A percentile compares a stretch with the other conserved stretches of the same genome.
Conservation (phyloP, 345 rosid genomes). For the Eucalyptus sideroxylon region DNA sequence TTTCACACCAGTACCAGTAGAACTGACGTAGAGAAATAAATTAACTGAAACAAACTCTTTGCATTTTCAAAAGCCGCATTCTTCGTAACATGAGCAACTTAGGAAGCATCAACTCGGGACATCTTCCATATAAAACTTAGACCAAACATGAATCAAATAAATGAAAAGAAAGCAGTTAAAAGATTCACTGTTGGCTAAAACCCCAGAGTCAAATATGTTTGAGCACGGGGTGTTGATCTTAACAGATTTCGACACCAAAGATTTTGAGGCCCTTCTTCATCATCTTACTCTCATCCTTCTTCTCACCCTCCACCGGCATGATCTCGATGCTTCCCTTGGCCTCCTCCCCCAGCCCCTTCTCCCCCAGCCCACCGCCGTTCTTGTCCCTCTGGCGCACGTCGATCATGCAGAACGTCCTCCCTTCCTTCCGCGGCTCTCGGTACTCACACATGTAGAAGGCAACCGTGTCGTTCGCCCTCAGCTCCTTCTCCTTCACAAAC, state of each 20-base stretch:
- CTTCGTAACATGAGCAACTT: not conserved
- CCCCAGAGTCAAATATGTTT: not conserved
- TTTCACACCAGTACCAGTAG: not conserved
- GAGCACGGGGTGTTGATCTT: not conserved
- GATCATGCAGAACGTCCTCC: slow-evolving; percentile 21
- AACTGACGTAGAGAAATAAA: not conserved
- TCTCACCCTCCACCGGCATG: not conserved
- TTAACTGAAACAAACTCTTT: not conserved
- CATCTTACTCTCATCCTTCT: not conserved
- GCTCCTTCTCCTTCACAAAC: slow-evolving; percentile 53
- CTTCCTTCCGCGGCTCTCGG: not conserved
- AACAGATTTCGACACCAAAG: slow-evolving; percentile 27
- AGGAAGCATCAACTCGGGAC: not conserved
- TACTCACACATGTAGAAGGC: slow-evolving; percentile 29
- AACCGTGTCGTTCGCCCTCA: slow-evolving; percentile 44
- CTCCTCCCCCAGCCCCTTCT: not conserved
- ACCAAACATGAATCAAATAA: not conserved
- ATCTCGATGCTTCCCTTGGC: not conserved
- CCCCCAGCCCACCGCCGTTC: not conserved
- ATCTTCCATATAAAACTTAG: not conserved
- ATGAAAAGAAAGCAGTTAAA: not conserved
- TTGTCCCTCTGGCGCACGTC: not conserved
- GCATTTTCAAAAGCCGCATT: not conserved
- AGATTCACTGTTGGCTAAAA: not conserved
- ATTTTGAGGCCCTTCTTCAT: slow-evolving; percentile 15